Evolutionary conservation across 345 rosid genomes (phyloP), one percentile per base, ranked within the genome.

Genomic region (Citrus inodora): DNA sequence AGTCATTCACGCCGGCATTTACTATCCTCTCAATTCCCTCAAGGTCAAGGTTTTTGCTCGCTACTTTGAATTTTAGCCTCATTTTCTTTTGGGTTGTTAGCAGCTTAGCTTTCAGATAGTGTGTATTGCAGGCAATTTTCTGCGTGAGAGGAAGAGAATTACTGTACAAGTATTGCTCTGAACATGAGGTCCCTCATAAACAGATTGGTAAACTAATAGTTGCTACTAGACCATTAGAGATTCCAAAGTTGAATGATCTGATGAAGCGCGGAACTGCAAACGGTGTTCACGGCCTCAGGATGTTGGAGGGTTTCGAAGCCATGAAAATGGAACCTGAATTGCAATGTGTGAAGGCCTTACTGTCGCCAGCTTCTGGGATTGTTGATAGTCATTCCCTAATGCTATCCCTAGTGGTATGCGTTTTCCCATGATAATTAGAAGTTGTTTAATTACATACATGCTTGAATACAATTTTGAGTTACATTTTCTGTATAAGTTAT

Each of bases 1-100:
- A 80, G 99, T 95, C 84, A 80, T 95, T 76, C 98, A 95, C 78
- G 98, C 97, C 46, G 99, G 99, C 81, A 91, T 95, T 82, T 95
- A 95, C 76, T 95, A 95, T 78, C 94, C 92, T 78, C 88, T 78
- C 70, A 78, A 83, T 82, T 93, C 98, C 46, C 90, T 90, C 81
- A 93, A 93, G 91, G 95, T 91, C 51, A 46, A 46, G 16, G 51
- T 46, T 46, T 46, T 46, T 46, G 51, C 51, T 46, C 5, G 1
- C 51, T 46, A 46, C 51, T 46, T 46, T 3, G 5, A 13, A 13
- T 13, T 46, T 46, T 13, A 46, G 51, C 51, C 17, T 46, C 51
- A 46, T 46, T 46, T 46, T 13, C 17, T 13, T 46, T 46, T 46
- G 4, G 5, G 0, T 46, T 46, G 14, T 13, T 13, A 46, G 51